Percentiles rank a stretch among this genome's conserved stretches.
These are phyloP conservation scores for Stagonosporopsis tanaceti DNA, from an alignment of 2,329 filamentous ascomycete genomes.

Conservation along the genomic window DNA sequence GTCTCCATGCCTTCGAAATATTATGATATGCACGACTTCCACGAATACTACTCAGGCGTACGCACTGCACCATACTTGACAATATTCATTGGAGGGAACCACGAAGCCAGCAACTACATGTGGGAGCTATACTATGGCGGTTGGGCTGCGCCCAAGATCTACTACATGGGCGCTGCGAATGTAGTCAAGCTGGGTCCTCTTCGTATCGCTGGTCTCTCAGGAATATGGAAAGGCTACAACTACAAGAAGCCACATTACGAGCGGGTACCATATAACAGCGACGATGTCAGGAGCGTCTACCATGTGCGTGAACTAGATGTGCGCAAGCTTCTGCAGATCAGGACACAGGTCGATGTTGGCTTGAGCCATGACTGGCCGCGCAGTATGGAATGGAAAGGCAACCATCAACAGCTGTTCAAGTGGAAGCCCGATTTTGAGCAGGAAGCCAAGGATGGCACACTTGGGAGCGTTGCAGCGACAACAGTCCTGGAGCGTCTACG, in stretches of 20 bases:
- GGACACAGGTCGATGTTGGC: constrained; percentile 89
- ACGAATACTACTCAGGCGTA: constrained; percentile 86
- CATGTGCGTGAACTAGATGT: constrained; percentile 89
- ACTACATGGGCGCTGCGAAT: constrained; percentile 94
- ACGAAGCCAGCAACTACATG: constrained; percentile 89
- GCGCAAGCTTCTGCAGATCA: constrained; percentile 84
- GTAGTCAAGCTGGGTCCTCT: constrained; percentile 83
- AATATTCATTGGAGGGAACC: constrained; percentile 92
- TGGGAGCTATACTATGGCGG: constrained; percentile 96
- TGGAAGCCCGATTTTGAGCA: constrained; percentile 77
- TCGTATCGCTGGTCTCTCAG: constrained; percentile 87
- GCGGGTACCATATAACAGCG: constrained; percentile 79
- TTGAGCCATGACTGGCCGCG: constrained; percentile 96
- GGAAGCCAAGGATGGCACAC: constrained; percentile 76
- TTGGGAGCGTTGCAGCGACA: constrained; percentile 82
- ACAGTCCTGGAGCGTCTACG: constrained; percentile 82
- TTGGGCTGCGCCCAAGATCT: constrained; percentile 96
- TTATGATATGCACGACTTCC: constrained; percentile 87
- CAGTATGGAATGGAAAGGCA: constrained; percentile 79
- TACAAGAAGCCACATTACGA: constrained; percentile 86
- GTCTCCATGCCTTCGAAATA: constrained; percentile 93
- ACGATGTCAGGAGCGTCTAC: constrained; percentile 83
- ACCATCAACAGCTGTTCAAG: constrained; percentile 72
- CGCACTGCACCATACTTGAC: constrained; percentile 85
- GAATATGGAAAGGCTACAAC: constrained; percentile 93